Evolutionary conservation across 2,329 filamentous ascomycete species (phyloP).

Genomic region (Colletotrichum tofieldiae): DNA sequence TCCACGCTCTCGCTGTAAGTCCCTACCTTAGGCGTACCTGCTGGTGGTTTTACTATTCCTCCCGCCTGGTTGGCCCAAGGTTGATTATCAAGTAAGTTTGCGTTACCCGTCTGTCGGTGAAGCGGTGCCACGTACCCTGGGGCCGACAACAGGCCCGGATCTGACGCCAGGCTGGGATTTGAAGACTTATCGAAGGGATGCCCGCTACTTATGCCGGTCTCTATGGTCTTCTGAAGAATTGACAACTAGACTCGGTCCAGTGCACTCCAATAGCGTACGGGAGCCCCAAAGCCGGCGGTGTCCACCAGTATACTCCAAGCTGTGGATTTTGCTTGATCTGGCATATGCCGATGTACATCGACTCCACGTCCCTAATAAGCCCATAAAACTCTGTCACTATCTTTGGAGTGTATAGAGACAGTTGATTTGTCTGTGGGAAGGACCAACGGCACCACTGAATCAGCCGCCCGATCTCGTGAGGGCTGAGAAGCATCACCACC

Average conservation of each 20-base stretch:
- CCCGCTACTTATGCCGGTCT: rapidly evolving
- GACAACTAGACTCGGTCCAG: neutral
- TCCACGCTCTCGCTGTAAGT: neutral
- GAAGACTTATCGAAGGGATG: neutral
- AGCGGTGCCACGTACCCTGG: neutral
- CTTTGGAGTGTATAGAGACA: neutral
- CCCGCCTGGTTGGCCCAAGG: too few species aligned
- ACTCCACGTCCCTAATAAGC: neutral
- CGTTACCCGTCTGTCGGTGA: neutral
- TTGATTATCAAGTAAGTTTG: neutral
- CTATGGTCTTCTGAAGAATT: neutral
- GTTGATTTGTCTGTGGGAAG: neutral
- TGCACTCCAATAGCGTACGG: neutral
- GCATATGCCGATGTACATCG: conserved; percentile 1
- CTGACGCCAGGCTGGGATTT: neutral
- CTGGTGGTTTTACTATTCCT: neutral
- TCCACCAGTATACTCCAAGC: neutral
- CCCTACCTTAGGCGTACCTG: too few species aligned
- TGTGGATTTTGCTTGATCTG: neutral
- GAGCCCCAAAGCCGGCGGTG: neutral
- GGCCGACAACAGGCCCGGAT: neutral
- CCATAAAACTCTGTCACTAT: neutral
- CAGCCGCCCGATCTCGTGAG: neutral
- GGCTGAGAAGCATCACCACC: conserved; percentile 1
- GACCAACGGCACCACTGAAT: neutral